Evolutionary conservation across 768 basidiomycete genomes (phyloP).

Genomic region (Mycena vulgaris): DNA sequence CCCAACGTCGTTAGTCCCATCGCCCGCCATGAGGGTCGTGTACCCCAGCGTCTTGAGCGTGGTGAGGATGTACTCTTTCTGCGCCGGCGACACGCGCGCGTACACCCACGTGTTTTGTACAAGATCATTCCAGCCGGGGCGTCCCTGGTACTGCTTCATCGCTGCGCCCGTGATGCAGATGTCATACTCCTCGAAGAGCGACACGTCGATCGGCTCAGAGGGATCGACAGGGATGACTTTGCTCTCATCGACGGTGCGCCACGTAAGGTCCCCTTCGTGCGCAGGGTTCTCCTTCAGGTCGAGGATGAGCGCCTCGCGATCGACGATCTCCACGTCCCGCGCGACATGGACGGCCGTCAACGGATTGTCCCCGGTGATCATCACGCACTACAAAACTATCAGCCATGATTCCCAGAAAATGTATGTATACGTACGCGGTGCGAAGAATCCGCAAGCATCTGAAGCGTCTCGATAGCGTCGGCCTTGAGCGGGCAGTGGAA

Average conservation of each 20-base stretch:
- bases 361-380: conserved; percentile 99
- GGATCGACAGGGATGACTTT: conserved; percentile 92
- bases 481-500: conserved; percentile 98
- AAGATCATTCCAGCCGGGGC: conserved; percentile 82
- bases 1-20: conserved; percentile 99
- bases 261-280: conserved; percentile 84
- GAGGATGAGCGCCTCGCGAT: conserved; percentile 93
- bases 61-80: conserved; percentile 96
- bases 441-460: conserved; percentile 96
- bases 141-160: conserved; percentile 86
- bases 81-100: conserved; percentile 94
- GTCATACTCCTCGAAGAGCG: conserved; percentile 90
- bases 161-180: conserved; percentile 97
- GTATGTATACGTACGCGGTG: conserved; percentile 80
- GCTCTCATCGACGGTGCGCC: conserved; percentile 94
- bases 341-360: conserved; percentile 98
- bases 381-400: conserved; percentile 79
- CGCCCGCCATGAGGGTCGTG: conserved; percentile 97
- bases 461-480: conserved; percentile 91
- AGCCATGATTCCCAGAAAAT: not conserved
- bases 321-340: conserved; percentile 96
- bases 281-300: conserved; percentile 89
- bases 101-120: conserved; percentile 99
- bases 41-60: conserved; percentile 92
- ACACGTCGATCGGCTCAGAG: conserved; percentile 79